Percentiles rank a stretch among this genome's conserved stretches.
These are phyloP conservation scores for Coemansia javaensis DNA, from an alignment of 192 early-diverging fungal genomes.

Conservation along the genomic window DNA sequence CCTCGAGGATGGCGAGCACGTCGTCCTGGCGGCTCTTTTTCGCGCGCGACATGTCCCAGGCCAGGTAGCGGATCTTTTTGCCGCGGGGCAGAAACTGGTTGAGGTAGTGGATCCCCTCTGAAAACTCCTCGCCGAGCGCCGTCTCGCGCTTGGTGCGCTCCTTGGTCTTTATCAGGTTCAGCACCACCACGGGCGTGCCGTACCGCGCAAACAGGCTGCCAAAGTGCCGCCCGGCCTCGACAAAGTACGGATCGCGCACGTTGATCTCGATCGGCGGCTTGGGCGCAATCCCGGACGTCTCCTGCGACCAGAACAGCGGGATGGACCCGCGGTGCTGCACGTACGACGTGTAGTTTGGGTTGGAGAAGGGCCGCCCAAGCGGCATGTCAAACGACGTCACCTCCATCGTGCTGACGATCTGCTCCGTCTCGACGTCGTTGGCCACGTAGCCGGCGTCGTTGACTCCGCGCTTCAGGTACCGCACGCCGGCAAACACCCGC, in stretches of 20 bases:
- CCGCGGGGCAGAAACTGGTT: constrained; percentile 84
- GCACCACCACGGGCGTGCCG: constrained; percentile 81
- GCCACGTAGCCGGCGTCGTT: constrained; percentile 96
- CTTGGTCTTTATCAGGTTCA: constrained; percentile 95
- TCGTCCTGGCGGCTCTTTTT: constrained; percentile 86
- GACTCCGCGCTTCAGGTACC: constrained; percentile 92
- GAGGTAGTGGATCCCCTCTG: constrained; percentile 74
- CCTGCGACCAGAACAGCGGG: constrained; percentile 94
- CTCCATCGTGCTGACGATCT: constrained; percentile 89
- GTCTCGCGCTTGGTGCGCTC: constrained; percentile 89
- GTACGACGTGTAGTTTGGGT: constrained; percentile 84
- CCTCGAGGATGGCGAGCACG: constrained; percentile 84
- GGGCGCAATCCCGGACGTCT: constrained; percentile 83
- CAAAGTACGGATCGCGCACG: constrained; percentile 87
- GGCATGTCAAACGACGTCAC: constrained; percentile 81
- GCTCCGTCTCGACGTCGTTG: constrained; percentile 98
- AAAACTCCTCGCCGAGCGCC: constrained; percentile 78
- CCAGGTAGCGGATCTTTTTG: constrained; percentile 80
- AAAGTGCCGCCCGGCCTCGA: constrained; percentile 89
- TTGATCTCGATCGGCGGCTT: constrained; percentile 93
- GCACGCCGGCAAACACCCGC: constrained; percentile 89
- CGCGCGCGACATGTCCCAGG: constrained; percentile 98
- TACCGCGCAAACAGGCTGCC: constrained; percentile 90
- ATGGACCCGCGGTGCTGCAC: constrained; percentile 97
- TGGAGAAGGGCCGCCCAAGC: constrained; percentile 45